These are phyloP conservation scores for Penicillium sp. DNA, from an alignment of 2,329 filamentous ascomycete genomes.

Conservation along the genomic window DNA sequence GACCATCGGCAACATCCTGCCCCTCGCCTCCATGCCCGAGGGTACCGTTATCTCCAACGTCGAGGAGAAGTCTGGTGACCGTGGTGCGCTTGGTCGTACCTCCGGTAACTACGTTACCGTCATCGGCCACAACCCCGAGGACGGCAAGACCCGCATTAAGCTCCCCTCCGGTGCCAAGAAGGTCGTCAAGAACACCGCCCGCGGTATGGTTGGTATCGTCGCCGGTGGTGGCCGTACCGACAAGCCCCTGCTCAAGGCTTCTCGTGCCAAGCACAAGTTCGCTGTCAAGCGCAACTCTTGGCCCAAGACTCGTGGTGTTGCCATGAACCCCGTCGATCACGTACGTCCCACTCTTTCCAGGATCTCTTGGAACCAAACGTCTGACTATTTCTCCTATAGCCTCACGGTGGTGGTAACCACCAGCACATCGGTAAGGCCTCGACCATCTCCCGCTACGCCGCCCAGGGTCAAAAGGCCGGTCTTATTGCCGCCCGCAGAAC, in stretches of 20 bases:
- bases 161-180: constrained; percentile 99
- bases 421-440: constrained; percentile 99
- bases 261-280: constrained; percentile 99
- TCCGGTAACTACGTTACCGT: constrained; percentile 99
- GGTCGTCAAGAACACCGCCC: constrained; percentile 82
- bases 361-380: background rate
- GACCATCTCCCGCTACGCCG: constrained; percentile 96
- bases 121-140: constrained; percentile 94
- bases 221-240: constrained; percentile 99
- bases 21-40: constrained; percentile 89
- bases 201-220: constrained; percentile 99
- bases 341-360: constrained; percentile 40
- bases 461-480: constrained; percentile 99
- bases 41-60: constrained; percentile 99
- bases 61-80: constrained; percentile 97
- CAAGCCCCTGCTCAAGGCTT: constrained; percentile 99
- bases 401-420: constrained; percentile 99
- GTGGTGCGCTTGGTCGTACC: constrained; percentile 90
- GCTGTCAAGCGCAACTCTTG: constrained; percentile 99
- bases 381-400: constrained; percentile 40
- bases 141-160: constrained; percentile 99
- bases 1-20: constrained; percentile 96
- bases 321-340: constrained; percentile 99
- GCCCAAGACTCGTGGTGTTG: constrained; percentile 99
- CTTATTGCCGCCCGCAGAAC: constrained; percentile 99